Conservation (phyloP, 2,329 filamentous ascomycete genomes). For the Aspergillus ochraceoroseus region DNA sequence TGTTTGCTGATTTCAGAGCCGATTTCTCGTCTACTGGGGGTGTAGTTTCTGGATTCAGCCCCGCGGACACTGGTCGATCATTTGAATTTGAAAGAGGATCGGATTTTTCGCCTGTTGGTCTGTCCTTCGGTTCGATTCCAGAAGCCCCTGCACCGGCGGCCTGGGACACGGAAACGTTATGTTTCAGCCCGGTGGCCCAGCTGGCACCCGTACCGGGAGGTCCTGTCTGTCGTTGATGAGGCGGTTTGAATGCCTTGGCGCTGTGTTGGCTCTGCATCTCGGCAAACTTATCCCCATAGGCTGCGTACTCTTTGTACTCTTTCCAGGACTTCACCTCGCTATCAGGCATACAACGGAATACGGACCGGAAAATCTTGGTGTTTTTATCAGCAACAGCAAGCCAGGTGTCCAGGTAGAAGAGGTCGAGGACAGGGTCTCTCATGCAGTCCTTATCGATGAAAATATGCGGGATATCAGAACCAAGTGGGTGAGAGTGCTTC, state of each 20-base stretch:
- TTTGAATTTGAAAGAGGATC: conserved; percentile 33
- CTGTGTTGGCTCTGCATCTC: conserved; percentile 56
- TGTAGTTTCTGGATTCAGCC: conserved; percentile 30
- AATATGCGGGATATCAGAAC: conserved; percentile 66
- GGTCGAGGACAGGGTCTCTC: conserved; percentile 75
- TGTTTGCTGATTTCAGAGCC: conserved; percentile 30
- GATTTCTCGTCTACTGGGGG: conserved; percentile 45
- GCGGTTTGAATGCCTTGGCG: conserved; percentile 46
- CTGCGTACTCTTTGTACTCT: conserved; percentile 78
- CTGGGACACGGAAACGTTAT: conserved; percentile 23
- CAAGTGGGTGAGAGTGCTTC: conserved; percentile 46
- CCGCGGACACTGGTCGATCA: conserved; percentile 33
- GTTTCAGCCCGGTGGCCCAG: conserved; percentile 24
- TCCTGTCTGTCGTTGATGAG: conserved; percentile 41
- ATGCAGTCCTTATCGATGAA: conserved; percentile 86
- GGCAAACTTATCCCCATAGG: conserved; percentile 72
- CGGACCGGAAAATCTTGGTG: conserved; percentile 84
- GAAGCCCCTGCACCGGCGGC: conserved; percentile 33
- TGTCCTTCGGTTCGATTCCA: conserved; percentile 28
- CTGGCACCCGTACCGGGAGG: conserved; percentile 35
- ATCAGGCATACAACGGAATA: conserved; percentile 96
- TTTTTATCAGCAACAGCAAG: conserved; percentile 84
- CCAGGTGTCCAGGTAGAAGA: conserved; percentile 87
- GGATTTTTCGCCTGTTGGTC: conserved; percentile 34
- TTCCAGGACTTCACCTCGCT: conserved; percentile 90